Evolutionary conservation across 1,139 yeast genomes (phyloP).

Genomic region (Protomyces lactucae-debilis): DNA sequence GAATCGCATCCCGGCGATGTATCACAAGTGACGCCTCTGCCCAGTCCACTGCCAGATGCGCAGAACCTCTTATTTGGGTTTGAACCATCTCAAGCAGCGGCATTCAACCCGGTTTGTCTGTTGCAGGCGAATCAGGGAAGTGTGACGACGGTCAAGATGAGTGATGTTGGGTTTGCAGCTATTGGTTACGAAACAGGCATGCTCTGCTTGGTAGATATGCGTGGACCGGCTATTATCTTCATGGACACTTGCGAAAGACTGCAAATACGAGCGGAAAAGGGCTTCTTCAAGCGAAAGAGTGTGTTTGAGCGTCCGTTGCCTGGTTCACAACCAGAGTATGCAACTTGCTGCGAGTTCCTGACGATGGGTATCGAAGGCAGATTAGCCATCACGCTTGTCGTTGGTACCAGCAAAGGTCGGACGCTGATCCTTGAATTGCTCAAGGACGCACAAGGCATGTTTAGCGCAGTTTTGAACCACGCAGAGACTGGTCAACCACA

Average conservation of each 20-base stretch:
- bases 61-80: constrained; percentile 4
- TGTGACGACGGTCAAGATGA: constrained; percentile 2
- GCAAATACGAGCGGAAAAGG: constrained; percentile 20
- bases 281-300: constrained; percentile 45
- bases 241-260: constrained; percentile 41
- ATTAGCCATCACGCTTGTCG: constrained; percentile 57
- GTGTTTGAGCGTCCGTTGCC: constrained; percentile 61
- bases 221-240: constrained; percentile 78
- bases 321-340: constrained; percentile 27
- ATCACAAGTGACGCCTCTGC: constrained; percentile 17
- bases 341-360: constrained; percentile 3
- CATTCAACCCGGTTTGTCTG: constrained; percentile 27
- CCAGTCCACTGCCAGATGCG: constrained; percentile 4
- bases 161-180: constrained; percentile 44
- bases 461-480: constrained; percentile 42
- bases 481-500: not conserved
- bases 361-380: constrained; percentile 40
- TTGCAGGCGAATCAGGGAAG: constrained; percentile 8
- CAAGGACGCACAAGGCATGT: constrained; percentile 69
- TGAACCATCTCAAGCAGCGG: constrained; percentile 28
- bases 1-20: not conserved
- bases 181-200: constrained; percentile 75
- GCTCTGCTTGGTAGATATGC: constrained; percentile 67
- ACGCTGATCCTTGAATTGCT: constrained; percentile 60
- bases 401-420: constrained; percentile 80